Conservation (phyloP, 148 eudicot genomes). For the Fallopia convolvulus region DNA sequence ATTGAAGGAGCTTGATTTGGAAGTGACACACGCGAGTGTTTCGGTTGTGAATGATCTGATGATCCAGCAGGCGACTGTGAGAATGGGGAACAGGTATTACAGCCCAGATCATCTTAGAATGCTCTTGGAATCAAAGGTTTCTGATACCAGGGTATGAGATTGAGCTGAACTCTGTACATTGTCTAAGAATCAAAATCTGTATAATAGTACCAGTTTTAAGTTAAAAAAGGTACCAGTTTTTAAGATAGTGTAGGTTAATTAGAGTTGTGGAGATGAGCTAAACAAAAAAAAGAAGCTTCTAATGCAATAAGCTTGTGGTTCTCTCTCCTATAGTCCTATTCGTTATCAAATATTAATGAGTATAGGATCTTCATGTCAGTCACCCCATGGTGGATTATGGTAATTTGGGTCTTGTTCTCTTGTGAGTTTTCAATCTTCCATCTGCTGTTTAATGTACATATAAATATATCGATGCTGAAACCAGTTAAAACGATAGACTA, state of each 20-base stretch:
- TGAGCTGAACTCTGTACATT: conserved; percentile 1
- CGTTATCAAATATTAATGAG: neutral
- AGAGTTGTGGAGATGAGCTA: neutral
- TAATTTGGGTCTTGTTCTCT: neutral
- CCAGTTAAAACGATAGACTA: neutral
- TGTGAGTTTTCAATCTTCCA: neutral
- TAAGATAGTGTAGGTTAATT: neutral
- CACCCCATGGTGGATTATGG: neutral
- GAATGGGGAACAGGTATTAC: conserved; percentile 57
- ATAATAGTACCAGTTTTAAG: conserved; percentile 1
- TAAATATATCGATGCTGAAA: neutral
- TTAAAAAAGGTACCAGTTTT: neutral
- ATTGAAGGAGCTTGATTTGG: conserved; percentile 67
- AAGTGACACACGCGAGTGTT: conserved; percentile 67
- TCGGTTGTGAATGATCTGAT: conserved; percentile 86
- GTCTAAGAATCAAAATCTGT: neutral
- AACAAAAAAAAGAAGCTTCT: neutral
- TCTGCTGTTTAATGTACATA: neutral
- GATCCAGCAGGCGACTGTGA: conserved; percentile 87
- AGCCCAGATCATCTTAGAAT: conserved; percentile 67
- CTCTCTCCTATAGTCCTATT: neutral
- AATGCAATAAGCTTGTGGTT: conserved; percentile 1
- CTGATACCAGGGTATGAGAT: conserved; percentile 24
- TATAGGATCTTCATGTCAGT: neutral
- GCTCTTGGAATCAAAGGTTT: conserved; percentile 44